These are phyloP conservation scores for Metschnikowia amazonensis DNA, from an alignment of 805 yeast species.

Conservation along the genomic window DNA sequence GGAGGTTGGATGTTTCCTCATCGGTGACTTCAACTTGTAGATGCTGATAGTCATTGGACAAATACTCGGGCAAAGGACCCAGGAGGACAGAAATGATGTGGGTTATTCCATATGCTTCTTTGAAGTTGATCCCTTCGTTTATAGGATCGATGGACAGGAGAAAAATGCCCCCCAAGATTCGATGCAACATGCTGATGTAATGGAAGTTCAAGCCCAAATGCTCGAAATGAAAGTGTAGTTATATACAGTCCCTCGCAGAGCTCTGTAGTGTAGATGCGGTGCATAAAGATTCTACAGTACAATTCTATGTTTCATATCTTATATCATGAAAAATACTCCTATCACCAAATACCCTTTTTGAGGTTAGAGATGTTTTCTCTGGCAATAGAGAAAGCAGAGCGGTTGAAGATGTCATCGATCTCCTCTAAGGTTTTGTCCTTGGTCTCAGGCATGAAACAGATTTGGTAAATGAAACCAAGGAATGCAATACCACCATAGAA, in stretches of 20 bases:
- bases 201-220: neutral
- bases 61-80: conserved; percentile 55
- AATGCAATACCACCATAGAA: conserved; percentile 67
- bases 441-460: conserved; percentile 65
- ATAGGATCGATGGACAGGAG: conserved; percentile 72
- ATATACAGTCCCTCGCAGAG: neutral
- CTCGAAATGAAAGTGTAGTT: neutral
- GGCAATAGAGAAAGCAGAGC: conserved; percentile 40
- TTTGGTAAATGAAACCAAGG: conserved; percentile 51
- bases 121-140: conserved; percentile 41
- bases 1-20: conserved; percentile 59
- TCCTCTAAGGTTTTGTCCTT: conserved; percentile 70
- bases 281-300: neutral
- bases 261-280: neutral
- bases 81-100: conserved; percentile 70
- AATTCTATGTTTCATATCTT: neutral
- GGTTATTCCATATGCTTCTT: conserved; percentile 52
- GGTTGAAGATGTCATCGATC: conserved; percentile 58
- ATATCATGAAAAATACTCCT: neutral
- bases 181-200: conserved; percentile 23
- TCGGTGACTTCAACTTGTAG: conserved; percentile 72
- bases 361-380: conserved; percentile 31
- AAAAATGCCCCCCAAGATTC: conserved; percentile 78
- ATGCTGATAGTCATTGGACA: conserved; percentile 45
- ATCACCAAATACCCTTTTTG: conserved; percentile 22